These are phyloP conservation scores for Trichoderma lentiforme DNA, from an alignment of 2,329 filamentous ascomycete genomes.

Conservation along the genomic window DNA sequence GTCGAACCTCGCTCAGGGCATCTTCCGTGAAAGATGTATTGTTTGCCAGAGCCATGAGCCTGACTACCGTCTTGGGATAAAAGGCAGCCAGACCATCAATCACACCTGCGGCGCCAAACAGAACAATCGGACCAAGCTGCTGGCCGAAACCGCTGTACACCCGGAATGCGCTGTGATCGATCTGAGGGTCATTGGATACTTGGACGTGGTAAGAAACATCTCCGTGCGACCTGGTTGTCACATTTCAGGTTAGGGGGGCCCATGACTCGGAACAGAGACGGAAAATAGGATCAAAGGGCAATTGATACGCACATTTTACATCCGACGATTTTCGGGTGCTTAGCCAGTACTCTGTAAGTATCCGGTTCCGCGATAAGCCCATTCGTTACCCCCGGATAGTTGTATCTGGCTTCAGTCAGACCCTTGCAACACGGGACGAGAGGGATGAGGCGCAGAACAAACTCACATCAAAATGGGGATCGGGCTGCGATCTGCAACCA, in stretches of 20 bases:
- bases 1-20: constrained; percentile 27
- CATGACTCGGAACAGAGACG: not conserved
- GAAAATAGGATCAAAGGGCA: not conserved
- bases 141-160: constrained; percentile 65
- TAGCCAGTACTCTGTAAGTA: constrained; percentile 54
- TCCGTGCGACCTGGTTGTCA: constrained; percentile 49
- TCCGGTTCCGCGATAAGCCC: constrained; percentile 56
- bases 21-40: constrained; percentile 28
- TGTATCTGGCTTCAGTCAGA: constrained; percentile 44
- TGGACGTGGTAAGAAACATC: constrained; percentile 63
- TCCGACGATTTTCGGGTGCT: constrained; percentile 65
- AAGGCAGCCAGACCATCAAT: constrained; percentile 62
- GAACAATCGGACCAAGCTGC: constrained; percentile 58
- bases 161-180: constrained; percentile 57
- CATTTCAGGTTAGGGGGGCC: not conserved
- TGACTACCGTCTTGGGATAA: constrained; percentile 60
- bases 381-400: constrained; percentile 67
- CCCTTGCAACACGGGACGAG: not conserved
- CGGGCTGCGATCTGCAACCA: constrained; percentile 55
- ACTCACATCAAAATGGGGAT: constrained; percentile 58
- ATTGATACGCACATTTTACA: constrained; percentile 52
- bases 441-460: constrained; percentile 3
- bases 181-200: constrained; percentile 56
- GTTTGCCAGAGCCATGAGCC: constrained; percentile 42
- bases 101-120: constrained; percentile 56